These are phyloP conservation scores for Posidonia australis DNA, from an alignment of 106 monocot genomes.

Conservation along the genomic window DNA sequence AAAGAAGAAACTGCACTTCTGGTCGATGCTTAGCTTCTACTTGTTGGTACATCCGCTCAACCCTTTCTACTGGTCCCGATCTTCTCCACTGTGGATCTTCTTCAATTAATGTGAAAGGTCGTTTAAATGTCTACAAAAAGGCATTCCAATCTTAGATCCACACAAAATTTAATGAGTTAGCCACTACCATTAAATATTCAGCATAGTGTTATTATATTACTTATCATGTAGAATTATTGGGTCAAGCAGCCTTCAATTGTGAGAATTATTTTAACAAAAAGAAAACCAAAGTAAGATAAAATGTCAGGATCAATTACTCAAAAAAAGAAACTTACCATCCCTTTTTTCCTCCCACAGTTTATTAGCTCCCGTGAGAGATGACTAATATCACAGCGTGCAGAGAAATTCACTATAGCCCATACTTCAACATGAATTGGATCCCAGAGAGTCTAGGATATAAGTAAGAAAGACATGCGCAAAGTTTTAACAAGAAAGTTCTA, in stretches of 20 bases:
- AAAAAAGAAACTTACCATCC: slow-evolving; percentile 47
- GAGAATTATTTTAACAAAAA: too few relatives aligned
- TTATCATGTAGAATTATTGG: too few relatives aligned
- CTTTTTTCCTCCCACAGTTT: slow-evolving; percentile 58
- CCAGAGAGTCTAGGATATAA: slow-evolving; percentile 33
- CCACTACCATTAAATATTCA: too few relatives aligned
- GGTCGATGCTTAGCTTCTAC: slow-evolving; percentile 25
- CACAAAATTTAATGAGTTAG: too few relatives aligned
- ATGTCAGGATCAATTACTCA: too few relatives aligned
- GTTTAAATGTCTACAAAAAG: slow-evolving; percentile 35
- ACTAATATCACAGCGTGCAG: slow-evolving; percentile 61
- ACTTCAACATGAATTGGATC: slow-evolving; percentile 26
- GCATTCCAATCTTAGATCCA: too few relatives aligned
- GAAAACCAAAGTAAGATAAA: too few relatives aligned
- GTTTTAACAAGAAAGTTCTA: neutral
- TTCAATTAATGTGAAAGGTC: slow-evolving; percentile 50
- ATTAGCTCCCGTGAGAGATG: slow-evolving; percentile 65
- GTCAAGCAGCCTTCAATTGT: too few relatives aligned
- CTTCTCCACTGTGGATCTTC: slow-evolving; percentile 44
- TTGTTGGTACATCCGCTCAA: slow-evolving; percentile 58
- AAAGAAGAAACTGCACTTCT: slow-evolving; percentile 51
- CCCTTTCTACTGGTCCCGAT: slow-evolving; percentile 44
- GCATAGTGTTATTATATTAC: too few relatives aligned
- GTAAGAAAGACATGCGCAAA: neutral
- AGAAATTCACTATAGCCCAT: slow-evolving; percentile 90